These are phyloP conservation scores for Leccinum variicolor DNA, from an alignment of 768 basidiomycete species.

Conservation along the genomic window DNA sequence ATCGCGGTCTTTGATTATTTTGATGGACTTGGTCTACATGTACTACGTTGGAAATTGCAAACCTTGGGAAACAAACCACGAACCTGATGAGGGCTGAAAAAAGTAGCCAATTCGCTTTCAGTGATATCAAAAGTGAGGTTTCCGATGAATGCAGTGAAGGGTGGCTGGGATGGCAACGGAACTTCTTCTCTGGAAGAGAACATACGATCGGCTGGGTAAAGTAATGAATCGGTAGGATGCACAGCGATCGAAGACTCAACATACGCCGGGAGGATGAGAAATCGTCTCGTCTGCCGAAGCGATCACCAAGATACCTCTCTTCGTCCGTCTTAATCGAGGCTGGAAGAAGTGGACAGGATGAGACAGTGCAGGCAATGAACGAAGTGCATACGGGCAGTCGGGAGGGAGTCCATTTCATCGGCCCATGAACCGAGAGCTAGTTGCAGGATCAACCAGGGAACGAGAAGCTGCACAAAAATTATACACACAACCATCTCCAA, in stretches of 20 bases:
- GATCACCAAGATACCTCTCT: conserved; percentile 55
- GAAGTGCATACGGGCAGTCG: conserved; percentile 79
- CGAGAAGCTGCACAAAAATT: conserved; percentile 9
- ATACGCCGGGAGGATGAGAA: conserved; percentile 59
- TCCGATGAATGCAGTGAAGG: conserved; percentile 95
- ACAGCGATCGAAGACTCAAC: conserved; percentile 23
- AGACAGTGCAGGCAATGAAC: conserved; percentile 6
- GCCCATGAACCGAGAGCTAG: conserved; percentile 94
- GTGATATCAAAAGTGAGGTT: conserved; percentile 93
- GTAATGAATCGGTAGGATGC: conserved; percentile 9
- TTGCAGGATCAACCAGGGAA: conserved; percentile 14
- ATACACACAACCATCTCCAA: conserved; percentile 76
- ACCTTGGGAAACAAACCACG: conserved; percentile 8
- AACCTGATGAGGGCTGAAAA: conserved; percentile 70
- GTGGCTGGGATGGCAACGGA: conserved; percentile 92
- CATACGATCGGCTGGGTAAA: conserved; percentile 50
- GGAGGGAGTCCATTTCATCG: conserved; percentile 94
- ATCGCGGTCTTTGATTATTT: conserved; percentile 90
- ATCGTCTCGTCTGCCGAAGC: conserved; percentile 61
- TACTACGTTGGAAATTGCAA: conserved; percentile 1
- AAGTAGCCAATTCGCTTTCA: conserved; percentile 75
- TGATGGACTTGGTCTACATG: conserved; percentile 70
- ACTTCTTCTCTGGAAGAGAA: conserved; percentile 78
- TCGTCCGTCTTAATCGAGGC: conserved; percentile 72
- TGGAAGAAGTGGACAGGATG: conserved; percentile 28